Evolutionary conservation across 1,139 yeast species (phyloP).

Genomic region (Barnettozyma hawaiiensis): DNA sequence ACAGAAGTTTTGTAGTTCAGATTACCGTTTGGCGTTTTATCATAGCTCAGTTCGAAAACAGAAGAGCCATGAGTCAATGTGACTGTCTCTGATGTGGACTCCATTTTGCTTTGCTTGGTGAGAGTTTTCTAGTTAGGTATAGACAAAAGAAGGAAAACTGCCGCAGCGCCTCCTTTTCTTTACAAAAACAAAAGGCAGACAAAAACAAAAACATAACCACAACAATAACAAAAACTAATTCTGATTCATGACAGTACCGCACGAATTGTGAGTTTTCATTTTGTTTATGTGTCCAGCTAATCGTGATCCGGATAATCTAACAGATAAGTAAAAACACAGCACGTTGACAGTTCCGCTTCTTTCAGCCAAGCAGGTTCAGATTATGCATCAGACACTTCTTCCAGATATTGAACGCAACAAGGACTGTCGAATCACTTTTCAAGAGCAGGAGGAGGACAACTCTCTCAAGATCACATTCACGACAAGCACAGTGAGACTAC

Average conservation of each 20-base stretch:
- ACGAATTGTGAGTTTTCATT: slow-evolving; percentile 1
- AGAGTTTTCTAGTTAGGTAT: not conserved
- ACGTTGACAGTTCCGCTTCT: slow-evolving; percentile 56
- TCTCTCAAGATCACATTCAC: slow-evolving; percentile 40
- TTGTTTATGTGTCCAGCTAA: no score
- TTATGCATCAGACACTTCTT: slow-evolving; percentile 51
- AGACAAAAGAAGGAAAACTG: no score
- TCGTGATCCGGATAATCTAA: no score
- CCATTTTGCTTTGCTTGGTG: not conserved
- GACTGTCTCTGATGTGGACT: not conserved
- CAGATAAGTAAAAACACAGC: no score
- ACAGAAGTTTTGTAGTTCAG: not conserved
- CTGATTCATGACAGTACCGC: not conserved
- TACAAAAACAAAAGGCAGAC: no score
- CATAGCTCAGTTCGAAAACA: slow-evolving; percentile 2
- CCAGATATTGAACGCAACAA: slow-evolving; percentile 44
- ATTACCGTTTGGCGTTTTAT: not conserved
- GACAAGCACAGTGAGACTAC: slow-evolving; percentile 57
- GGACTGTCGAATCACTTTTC: slow-evolving; percentile 43
- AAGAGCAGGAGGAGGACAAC: slow-evolving; percentile 26
- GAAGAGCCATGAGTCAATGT: not conserved
- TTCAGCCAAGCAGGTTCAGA: slow-evolving; percentile 49
- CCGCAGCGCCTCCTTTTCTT: no score
- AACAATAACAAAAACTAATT: no score
- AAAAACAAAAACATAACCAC: no score